Base-by-base conservation (phyloP, 179 eudicot species). In the Dionaea muscipula region DNA sequence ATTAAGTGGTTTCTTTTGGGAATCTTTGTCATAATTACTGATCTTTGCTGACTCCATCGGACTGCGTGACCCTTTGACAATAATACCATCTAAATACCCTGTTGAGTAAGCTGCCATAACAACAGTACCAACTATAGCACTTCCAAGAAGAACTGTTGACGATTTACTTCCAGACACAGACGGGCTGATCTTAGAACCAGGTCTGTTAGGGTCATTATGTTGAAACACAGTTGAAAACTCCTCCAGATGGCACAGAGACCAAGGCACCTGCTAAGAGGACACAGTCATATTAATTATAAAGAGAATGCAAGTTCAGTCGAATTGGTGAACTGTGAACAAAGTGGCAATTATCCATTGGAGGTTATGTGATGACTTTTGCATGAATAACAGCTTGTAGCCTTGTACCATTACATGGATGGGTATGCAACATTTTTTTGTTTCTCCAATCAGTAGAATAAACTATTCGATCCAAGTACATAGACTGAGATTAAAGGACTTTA, bases 41-140 rank as follows among this genome's bases (percentile, higher is more conserved):
- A 19, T 46, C 57, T 73, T 65, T 53, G 38, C 52, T 2, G 59
- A 45, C 48, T 65, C 69, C 45, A 46, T 14, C 54, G 67, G 26
- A 61, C 35, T 51, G 38, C 37, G 68, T 55, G 56, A 66, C 53
- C 64, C 73, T 58, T 69, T 72, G 31, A 53, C 71, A 48, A 63
- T 28, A 55, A 65, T 20, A 31, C 62, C 69, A 56, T 75, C 78
- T 12, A 81, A 60, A 58, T 72, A 72, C 23, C 88, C 94, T 63
- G 62, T 47, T 9, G 74, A 61, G 66, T 86, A 84, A 62, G 88
- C 94, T 40, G 68, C 71, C 56, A 65, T 9, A 49, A 65, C 55
- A 66, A 69, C 84, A 51, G 80, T 68, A 64, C 95, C 84, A 52
- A 91, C n/a, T 50, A 79, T 82, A 65, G 76, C 66, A 67, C 77